Percentiles rank a stretch among this genome's conserved stretches.
These are phyloP conservation scores for Pythium aristosporum DNA, from an alignment of 352 stramenopile genomes.

Conservation along the genomic window DNA sequence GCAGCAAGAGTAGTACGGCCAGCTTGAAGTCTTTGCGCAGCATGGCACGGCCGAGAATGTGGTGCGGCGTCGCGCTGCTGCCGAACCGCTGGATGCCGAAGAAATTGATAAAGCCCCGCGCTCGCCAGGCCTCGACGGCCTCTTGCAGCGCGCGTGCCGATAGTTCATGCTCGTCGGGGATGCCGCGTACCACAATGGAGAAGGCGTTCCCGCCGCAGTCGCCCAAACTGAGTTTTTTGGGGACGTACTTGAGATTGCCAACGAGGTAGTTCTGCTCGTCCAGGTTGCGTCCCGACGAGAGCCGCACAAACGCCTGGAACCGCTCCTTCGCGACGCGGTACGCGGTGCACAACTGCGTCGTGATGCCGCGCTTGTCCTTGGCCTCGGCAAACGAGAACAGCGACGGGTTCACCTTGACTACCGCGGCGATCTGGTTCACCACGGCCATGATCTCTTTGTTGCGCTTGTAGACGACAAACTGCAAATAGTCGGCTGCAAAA, in stretches of 20 bases:
- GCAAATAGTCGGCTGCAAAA: constrained; percentile 82
- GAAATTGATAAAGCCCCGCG: constrained; percentile 95
- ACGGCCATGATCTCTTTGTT: constrained; percentile 93
- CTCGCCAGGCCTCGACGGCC: constrained; percentile 48
- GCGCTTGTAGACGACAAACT: constrained; percentile 97
- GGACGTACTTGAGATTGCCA: constrained; percentile 91
- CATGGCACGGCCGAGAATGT: constrained; percentile 89
- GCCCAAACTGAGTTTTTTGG: constrained; percentile 81
- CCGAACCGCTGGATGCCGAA: constrained; percentile 96
- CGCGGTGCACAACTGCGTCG: constrained; percentile 93
- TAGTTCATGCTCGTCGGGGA: constrained; percentile 63
- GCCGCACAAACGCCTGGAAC: constrained; percentile 44
- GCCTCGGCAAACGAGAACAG: constrained; percentile 92
- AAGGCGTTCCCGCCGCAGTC: constrained; percentile 93
- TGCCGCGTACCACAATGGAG: constrained; percentile 90
- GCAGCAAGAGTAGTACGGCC: constrained; percentile 91
- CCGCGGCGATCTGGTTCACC: constrained; percentile 72
- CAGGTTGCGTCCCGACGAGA: constrained; percentile 33
- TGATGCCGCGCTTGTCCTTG: constrained; percentile 97
- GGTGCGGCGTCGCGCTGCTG: constrained; percentile 80
- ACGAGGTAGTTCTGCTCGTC: constrained; percentile 86
- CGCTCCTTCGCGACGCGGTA: constrained; percentile 74
- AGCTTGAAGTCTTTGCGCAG: constrained; percentile 93
- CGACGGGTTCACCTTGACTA: constrained; percentile 62
- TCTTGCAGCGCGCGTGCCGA: constrained; percentile 31